Conservation (phyloP, 1,139 yeast genomes). For the Protomyces gravidus region DNA sequence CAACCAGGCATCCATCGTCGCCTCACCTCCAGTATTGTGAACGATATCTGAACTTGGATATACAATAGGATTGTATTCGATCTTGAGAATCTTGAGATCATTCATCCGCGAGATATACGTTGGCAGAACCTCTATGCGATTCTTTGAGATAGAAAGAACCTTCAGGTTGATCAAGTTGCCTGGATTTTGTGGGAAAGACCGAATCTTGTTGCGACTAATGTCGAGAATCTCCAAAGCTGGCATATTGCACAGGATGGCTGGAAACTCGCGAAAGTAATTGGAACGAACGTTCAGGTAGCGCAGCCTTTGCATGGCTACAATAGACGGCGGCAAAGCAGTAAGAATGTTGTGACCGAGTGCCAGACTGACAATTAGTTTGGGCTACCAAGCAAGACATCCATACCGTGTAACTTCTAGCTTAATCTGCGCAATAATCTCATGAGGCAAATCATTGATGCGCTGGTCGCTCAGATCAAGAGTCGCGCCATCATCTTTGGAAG, state of each 20-base stretch:
- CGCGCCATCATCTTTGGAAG: conserved; percentile 23
- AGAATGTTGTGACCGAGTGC: conserved; percentile 30
- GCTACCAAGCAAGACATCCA: background rate
- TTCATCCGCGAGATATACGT: conserved; percentile 53
- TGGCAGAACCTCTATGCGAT: conserved; percentile 57
- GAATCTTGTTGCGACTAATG: conserved; percentile 56
- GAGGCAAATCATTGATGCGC: conserved; percentile 41
- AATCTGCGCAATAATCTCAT: conserved; percentile 45
- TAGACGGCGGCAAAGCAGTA: conserved; percentile 28
- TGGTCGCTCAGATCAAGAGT: conserved; percentile 39
- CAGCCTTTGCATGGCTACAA: conserved; percentile 48
- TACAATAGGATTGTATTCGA: conserved; percentile 63
- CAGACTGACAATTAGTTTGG: conserved; percentile 11
- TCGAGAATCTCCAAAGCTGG: conserved; percentile 61
- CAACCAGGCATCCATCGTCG: conserved; percentile 54
- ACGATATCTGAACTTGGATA: conserved; percentile 49
- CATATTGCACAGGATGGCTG: conserved; percentile 48
- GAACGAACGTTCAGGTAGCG: conserved; percentile 64
- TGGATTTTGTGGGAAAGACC: conserved; percentile 46
- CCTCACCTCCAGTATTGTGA: conserved; percentile 36
- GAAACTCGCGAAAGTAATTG: conserved; percentile 55
- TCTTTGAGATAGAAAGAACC: conserved; percentile 61
- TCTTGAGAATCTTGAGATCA: conserved; percentile 59
- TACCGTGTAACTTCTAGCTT: conserved; percentile 48
- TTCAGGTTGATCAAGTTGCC: conserved; percentile 43